phyloP scores from a whole-genome alignment of 257 asterid species.

The Nemophila menziesii region DNA sequence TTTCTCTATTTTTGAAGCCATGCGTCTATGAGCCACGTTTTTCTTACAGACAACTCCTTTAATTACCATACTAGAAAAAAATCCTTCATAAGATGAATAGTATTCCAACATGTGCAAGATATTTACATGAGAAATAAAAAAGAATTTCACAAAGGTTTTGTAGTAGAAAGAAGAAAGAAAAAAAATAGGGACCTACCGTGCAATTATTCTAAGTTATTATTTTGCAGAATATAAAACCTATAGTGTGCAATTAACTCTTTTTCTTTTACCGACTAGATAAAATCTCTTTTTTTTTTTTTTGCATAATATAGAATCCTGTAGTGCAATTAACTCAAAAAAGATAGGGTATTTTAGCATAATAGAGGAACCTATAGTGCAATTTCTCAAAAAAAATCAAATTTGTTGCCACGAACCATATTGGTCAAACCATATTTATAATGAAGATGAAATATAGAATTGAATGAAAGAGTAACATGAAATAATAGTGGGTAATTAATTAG shows the following conservation, averaged over 20 bases:
- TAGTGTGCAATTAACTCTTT: no score
- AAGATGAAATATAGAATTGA: background rate
- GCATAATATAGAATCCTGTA: no score
- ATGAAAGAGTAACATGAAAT: background rate
- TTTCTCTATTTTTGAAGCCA: slow-evolving; percentile 80
- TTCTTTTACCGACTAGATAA: no score
- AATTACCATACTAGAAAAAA: slow-evolving; percentile 52
- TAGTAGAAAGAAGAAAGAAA: background rate
- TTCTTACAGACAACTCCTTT: slow-evolving; percentile 93
- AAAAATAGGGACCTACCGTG: no score
- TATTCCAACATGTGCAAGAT: slow-evolving; percentile 3
- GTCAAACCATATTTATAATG: background rate
- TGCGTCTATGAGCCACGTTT: slow-evolving; percentile 91
- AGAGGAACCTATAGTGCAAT: background rate
- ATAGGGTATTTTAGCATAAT: background rate
- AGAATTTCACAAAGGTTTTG: background rate
- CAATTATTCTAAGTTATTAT: no score
- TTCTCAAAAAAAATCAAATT: no score
- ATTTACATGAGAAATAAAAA: background rate
- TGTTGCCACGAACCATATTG: no score
- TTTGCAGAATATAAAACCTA: no score
- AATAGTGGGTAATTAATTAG: slow-evolving; percentile 5
- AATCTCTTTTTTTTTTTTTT: no score
- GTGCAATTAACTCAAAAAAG: no score
- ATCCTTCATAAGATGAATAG: slow-evolving; percentile 13